Base-by-base conservation (phyloP, 2,329 filamentous ascomycete genomes). In the Ophiognomonia clavigignenti-juglandacearum region DNA sequence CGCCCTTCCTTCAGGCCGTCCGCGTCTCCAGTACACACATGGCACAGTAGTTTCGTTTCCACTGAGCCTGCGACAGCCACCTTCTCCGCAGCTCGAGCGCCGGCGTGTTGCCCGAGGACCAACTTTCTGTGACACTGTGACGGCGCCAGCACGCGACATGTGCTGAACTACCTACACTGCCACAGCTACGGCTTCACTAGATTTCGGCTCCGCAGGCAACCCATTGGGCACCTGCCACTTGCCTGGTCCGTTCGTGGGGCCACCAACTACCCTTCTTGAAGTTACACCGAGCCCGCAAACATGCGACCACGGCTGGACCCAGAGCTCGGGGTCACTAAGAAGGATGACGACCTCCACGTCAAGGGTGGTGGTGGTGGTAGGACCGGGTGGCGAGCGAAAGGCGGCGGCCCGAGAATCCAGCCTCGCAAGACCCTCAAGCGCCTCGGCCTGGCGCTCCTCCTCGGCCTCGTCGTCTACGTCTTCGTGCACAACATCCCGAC, bases 401-500 rank as follows among this genome's bases (percentile, higher is more conserved):
- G 36, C 8, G 20, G 36, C 8, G 39, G 48, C 58, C 64, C 18
- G 58, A 68, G 70, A 18, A 61, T 65, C 11, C 71, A 73, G 13
- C 69, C 69, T 7, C 75, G 82, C 48, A 72, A 82, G 54, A 68
- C 67, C 8, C 53, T 80, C 43, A 77, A 75, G 59, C 77, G 83
- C 41, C 57, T 82, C 26, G 59, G 70, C 13, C 47, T 78, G 5
- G 70, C 67, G 29, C 43, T 75, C 4, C 45, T 76, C 39, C 68
- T 75, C 27, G 64, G 74, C 39, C 59, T 75, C 29, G 59, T 75
- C 23, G 50, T 88, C 19, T 85, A 85, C 60, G 65, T 87, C 52
- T 79, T 88, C 58, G 65, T 85, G 58, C 75, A 77, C 55, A 78
- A 84, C 60, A 77, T 86, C 46, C 82, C 83, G 8, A 60, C 67